These are phyloP conservation scores for Cercospora sojina DNA, from an alignment of 2,329 filamentous ascomycete species.

Conservation along the genomic window DNA sequence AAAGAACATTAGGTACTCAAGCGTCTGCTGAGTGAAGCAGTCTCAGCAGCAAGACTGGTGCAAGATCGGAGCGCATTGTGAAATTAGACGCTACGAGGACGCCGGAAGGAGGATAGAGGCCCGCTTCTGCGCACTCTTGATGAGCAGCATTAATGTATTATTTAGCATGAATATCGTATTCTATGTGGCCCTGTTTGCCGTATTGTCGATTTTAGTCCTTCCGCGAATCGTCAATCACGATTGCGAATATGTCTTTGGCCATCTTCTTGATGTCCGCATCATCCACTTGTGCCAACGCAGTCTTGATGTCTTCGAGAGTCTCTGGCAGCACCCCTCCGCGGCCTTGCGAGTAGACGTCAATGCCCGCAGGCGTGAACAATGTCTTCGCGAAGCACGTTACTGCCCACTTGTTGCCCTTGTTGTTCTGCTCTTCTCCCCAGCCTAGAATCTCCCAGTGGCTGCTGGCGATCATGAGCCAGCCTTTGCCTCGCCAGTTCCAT, in stretches of 20 bases:
- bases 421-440: conserved; percentile 59
- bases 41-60: too few relatives aligned
- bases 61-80: too few relatives aligned
- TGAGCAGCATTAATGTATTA: not conserved
- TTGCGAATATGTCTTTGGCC: conserved; percentile 50
- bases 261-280: conserved; percentile 56
- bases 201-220: conserved; percentile 19
- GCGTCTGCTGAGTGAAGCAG: too few relatives aligned
- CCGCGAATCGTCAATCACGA: conserved; percentile 39
- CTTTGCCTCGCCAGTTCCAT: conserved; percentile 78
- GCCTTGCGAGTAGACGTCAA: conserved; percentile 73
- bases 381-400: conserved; percentile 85
- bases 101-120: too few relatives aligned
- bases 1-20: too few relatives aligned
- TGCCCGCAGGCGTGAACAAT: conserved; percentile 75
- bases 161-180: not conserved
- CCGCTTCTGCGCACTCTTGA: not conserved
- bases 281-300: conserved; percentile 54
- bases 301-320: conserved; percentile 58
- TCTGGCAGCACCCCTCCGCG: conserved; percentile 59
- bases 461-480: conserved; percentile 68
- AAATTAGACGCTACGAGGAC: too few relatives aligned
- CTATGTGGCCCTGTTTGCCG: not conserved
- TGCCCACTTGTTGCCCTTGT: conserved; percentile 57
- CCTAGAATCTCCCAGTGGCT: conserved; percentile 81